phyloP scores from a whole-genome alignment of 2,329 filamentous ascomycete species.

The Stromatinia cepivora region DNA sequence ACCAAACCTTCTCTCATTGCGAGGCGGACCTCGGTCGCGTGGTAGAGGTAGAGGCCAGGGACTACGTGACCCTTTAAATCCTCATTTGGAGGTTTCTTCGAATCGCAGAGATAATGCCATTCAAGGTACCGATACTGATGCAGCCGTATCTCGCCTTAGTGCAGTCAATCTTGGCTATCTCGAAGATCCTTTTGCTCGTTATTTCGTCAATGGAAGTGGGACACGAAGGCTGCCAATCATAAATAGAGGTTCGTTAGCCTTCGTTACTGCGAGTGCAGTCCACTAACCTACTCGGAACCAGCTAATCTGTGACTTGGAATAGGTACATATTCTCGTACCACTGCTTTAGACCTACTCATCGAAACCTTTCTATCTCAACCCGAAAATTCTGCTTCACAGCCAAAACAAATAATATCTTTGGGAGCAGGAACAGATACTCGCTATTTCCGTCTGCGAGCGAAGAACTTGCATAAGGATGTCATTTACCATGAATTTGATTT shows the following conservation, averaged over 20 bases:
- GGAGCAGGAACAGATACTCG: slow-evolving; percentile 94
- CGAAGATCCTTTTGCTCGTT: slow-evolving; percentile 72
- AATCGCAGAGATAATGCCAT: slow-evolving; percentile 65
- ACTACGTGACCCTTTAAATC: slow-evolving; percentile 35
- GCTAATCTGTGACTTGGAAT: slow-evolving; percentile 9
- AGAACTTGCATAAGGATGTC: slow-evolving; percentile 45
- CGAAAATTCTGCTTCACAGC: slow-evolving; percentile 26
- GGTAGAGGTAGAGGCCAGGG: slow-evolving; percentile 49
- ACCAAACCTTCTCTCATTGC: slow-evolving; percentile 69
- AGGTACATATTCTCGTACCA: slow-evolving; percentile 93
- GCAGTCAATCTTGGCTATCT: slow-evolving; percentile 86
- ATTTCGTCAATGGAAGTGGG: slow-evolving; percentile 60
- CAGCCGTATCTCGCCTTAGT: slow-evolving; percentile 83
- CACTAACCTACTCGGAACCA: slow-evolving; percentile 4
- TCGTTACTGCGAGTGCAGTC: slow-evolving; percentile 21
- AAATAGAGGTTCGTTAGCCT: slow-evolving; percentile 69
- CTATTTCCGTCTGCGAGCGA: slow-evolving; percentile 65
- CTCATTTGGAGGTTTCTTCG: slow-evolving; percentile 13
- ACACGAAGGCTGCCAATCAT: slow-evolving; percentile 82
- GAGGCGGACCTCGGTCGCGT: slow-evolving; percentile 46
- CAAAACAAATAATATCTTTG: slow-evolving; percentile 82
- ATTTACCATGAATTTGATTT: slow-evolving; percentile 95
- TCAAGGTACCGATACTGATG: slow-evolving; percentile 89
- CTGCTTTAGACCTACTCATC: slow-evolving; percentile 77
- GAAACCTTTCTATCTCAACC: slow-evolving; percentile 60